Conservation (phyloP, 495 filamentous ascomycete genomes). For the Annulohypoxylon maeteangense region DNA sequence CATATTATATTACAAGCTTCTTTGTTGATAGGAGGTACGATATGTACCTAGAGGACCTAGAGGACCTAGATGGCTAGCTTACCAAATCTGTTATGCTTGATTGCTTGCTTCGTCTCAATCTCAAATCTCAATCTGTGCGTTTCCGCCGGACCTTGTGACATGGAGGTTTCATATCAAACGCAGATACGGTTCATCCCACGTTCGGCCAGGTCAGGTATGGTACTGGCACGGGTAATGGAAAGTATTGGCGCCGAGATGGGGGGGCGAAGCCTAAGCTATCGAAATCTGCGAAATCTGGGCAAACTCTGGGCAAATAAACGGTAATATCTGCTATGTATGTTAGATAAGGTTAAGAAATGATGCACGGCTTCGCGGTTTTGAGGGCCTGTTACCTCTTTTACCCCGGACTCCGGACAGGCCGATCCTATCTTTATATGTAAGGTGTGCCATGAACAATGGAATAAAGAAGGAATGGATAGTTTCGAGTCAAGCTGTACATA, state of each 20-base stretch:
- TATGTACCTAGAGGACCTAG: background rate
- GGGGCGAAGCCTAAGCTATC: background rate
- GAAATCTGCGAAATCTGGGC: slow-evolving; percentile 6
- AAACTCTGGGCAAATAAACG: slow-evolving; percentile 1
- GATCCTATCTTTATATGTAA: slow-evolving; percentile 15
- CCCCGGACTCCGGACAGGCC: slow-evolving; percentile 35
- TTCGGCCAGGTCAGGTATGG: background rate
- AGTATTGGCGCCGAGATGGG: slow-evolving; percentile 1
- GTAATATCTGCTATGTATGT: background rate
- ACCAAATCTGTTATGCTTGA: background rate
- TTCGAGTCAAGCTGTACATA: slow-evolving; percentile 15
- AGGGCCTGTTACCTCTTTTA: background rate
- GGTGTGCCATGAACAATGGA: background rate
- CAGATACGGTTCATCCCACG: slow-evolving; percentile 2
- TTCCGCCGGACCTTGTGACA: background rate
- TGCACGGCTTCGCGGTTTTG: background rate
- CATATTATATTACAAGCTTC: background rate
- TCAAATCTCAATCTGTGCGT: background rate
- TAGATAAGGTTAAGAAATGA: slow-evolving; percentile 7
- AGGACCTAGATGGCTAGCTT: background rate
- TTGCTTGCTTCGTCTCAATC: slow-evolving; percentile 3
- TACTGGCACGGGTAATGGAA: background rate
- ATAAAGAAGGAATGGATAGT: slow-evolving; percentile 12
- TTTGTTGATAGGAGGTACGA: background rate
- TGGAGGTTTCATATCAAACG: background rate